phyloP scores from a whole-genome alignment of 1,139 yeast genomes.

The Yamadazyma conglobata region DNA sequence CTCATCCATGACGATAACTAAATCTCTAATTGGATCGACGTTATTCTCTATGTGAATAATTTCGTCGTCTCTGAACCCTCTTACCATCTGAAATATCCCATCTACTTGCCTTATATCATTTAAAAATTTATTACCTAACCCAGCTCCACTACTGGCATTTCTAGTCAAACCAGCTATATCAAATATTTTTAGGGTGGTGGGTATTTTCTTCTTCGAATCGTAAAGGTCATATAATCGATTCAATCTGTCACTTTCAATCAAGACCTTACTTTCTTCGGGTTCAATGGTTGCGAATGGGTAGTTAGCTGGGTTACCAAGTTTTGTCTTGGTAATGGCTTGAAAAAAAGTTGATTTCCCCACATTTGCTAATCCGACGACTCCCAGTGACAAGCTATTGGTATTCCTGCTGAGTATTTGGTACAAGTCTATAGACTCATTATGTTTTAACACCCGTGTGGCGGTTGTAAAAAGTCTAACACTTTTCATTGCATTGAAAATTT shows the following conservation, averaged over 20 bases:
- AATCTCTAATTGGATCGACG: conserved; percentile 65
- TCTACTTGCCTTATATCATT: conserved; percentile 72
- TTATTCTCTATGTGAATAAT: conserved; percentile 66
- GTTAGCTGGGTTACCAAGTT: conserved; percentile 72
- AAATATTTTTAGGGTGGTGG: conserved; percentile 56
- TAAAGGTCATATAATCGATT: conserved; percentile 43
- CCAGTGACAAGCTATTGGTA: conserved; percentile 51
- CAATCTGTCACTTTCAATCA: conserved; percentile 53
- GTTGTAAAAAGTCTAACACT: too few species aligned
- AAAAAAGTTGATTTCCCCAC: conserved; percentile 71
- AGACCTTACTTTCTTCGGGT: conserved; percentile 63
- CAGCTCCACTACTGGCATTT: conserved; percentile 75
- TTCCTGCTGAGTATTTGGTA: conserved; percentile 44
- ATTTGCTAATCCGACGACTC: conserved; percentile 72
- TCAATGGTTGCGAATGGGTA: conserved; percentile 80
- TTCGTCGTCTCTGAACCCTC: conserved; percentile 67
- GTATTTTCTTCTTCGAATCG: conserved; percentile 48
- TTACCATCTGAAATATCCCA: conserved; percentile 67
- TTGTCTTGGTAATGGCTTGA: conserved; percentile 68
- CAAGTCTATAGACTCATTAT: conserved; percentile 8
- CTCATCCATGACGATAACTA: conserved; percentile 68
- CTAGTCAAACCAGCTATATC: conserved; percentile 77
- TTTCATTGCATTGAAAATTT: too few species aligned
- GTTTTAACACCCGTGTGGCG: too few species aligned
- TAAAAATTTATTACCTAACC: conserved; percentile 70